phyloP scores from a whole-genome alignment of 768 basidiomycete species.

The Termitomyces sp. region DNA sequence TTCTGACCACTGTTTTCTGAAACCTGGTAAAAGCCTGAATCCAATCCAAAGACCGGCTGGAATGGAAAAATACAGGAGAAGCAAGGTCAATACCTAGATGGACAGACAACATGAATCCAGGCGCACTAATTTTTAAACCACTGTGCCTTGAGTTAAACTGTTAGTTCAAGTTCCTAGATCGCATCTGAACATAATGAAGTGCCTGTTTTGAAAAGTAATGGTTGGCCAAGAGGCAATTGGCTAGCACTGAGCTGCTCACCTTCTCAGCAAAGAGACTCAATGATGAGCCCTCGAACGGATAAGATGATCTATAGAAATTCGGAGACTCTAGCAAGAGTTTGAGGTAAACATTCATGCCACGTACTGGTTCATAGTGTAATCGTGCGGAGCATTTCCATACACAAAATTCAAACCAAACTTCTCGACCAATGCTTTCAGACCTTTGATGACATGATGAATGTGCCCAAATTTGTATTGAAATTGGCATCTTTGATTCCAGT shows the following conservation, averaged over 20 bases:
- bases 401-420: slow-evolving; percentile 55
- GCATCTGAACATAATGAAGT: slow-evolving; percentile 48
- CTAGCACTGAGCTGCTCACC: slow-evolving; percentile 19
- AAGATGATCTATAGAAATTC: slow-evolving; percentile 40
- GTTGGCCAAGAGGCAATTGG: not conserved
- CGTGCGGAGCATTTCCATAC: slow-evolving; percentile 72
- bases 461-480: slow-evolving; percentile 60
- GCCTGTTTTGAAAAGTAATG: slow-evolving; percentile 26
- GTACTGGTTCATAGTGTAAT: slow-evolving; percentile 62
- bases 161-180: no score
- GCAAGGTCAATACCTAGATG: no score
- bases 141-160: no score
- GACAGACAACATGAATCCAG: no score
- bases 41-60: no score
- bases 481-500: slow-evolving; percentile 38
- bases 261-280: slow-evolving; percentile 52
- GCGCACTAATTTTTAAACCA: no score
- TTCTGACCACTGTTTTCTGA: no score
- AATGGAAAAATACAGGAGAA: no score
- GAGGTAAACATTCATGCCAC: slow-evolving; percentile 10
- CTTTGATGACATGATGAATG: slow-evolving; percentile 52
- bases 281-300: slow-evolving; percentile 53
- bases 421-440: slow-evolving; percentile 45
- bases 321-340: slow-evolving; percentile 1
- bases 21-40: no score